phyloP scores from a whole-genome alignment of 2,329 filamentous ascomycete species.

The Alternaria postmessia region DNA sequence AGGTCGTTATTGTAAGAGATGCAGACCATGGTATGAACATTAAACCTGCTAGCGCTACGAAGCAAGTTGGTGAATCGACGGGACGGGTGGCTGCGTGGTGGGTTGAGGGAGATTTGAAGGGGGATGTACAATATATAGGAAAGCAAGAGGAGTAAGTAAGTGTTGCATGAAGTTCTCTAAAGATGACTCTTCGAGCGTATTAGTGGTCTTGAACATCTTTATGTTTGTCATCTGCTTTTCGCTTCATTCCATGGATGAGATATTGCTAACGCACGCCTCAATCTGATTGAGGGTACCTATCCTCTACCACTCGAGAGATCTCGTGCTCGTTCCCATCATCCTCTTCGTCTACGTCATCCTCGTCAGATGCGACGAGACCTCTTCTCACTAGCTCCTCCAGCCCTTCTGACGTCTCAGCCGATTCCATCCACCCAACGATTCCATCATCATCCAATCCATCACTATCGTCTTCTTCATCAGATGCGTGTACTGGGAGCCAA shows the following conservation, averaged over 20 bases:
- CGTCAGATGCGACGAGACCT: rapidly evolving
- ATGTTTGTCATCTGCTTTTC: no score
- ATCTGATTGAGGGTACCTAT: no score
- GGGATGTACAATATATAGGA: slow-evolving; percentile 16
- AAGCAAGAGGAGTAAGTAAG: not conserved
- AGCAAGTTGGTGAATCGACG: slow-evolving; percentile 39
- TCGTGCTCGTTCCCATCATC: not conserved
- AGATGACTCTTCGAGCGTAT: rapidly evolving
- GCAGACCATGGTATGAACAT: slow-evolving; percentile 55
- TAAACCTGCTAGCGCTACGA: slow-evolving; percentile 35
- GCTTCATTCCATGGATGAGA: rapidly evolving
- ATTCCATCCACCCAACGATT: not conserved
- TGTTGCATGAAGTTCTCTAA: no score
- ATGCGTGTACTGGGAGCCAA: slow-evolving; percentile 76
- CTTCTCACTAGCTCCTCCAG: not conserved
- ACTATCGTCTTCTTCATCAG: slow-evolving; percentile 59
- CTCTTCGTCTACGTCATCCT: no score
- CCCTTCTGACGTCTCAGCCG: not conserved
- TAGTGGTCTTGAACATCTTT: no score
- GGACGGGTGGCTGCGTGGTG: slow-evolving; percentile 49
- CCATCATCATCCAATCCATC: not conserved
- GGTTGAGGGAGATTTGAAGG: slow-evolving; percentile 27
- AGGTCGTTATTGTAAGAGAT: slow-evolving; percentile 47
- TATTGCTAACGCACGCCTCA: rapidly evolving
- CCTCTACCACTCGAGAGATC: not conserved